phyloP scores from a whole-genome alignment of 1,284 basidiomycete species.

The Cryptococcus neoformans region DNA sequence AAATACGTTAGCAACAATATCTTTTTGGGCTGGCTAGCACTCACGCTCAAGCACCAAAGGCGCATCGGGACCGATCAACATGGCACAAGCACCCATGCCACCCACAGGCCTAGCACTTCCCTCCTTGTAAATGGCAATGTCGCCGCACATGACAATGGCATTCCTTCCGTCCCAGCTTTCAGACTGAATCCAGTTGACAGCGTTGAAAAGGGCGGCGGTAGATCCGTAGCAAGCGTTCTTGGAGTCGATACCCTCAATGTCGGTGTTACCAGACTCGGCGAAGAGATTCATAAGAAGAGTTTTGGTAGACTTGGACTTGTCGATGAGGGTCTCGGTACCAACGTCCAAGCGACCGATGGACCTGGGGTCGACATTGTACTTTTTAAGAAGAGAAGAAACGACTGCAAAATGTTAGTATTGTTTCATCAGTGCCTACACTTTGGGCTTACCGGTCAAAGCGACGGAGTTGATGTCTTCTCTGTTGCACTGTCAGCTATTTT shows the following conservation, averaged over 20 bases:
- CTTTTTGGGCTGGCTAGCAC: conserved; percentile 43
- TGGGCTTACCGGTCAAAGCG: conserved; percentile 72
- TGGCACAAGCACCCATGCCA: conserved; percentile 92
- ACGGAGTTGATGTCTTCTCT: conserved; percentile 98
- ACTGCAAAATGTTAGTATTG: conserved; percentile 53
- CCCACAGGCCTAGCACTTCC: conserved; percentile 93
- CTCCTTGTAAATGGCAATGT: conserved; percentile 98
- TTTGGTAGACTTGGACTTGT: conserved; percentile 99
- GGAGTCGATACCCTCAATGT: conserved; percentile 98
- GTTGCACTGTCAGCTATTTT: conserved; percentile 2
- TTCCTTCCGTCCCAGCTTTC: conserved; percentile 98
- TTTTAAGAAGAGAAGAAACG: conserved; percentile 81
- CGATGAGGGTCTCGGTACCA: conserved; percentile 98
- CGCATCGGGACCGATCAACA: conserved; percentile 94
- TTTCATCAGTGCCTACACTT: background rate
- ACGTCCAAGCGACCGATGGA: conserved; percentile 97
- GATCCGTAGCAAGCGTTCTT: conserved; percentile 99
- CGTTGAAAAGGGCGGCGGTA: conserved; percentile 96
- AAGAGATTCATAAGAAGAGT: conserved; percentile 99
- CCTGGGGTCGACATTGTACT: conserved; percentile 93
- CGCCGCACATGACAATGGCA: conserved; percentile 94
- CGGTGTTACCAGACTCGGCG: conserved; percentile 82
- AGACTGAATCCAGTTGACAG: conserved; percentile 95
- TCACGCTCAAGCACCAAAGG: conserved; percentile 92
- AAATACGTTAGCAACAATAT: background rate